Evolutionary conservation across 140 eudicot genomes (phyloP).

Genomic region (Flaveria floridana): DNA sequence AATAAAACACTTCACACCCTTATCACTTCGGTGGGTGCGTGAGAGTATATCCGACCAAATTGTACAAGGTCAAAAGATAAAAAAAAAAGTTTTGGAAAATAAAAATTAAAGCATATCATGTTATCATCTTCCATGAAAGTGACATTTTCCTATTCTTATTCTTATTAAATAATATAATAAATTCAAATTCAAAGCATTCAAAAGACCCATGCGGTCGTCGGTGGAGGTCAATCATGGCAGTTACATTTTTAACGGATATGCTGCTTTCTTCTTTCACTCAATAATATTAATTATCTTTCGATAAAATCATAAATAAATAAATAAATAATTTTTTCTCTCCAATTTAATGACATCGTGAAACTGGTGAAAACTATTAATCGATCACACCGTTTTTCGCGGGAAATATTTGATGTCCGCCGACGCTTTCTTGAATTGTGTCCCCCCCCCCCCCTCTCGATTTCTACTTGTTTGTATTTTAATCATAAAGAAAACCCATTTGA

Average conservation of each 20-base stretch:
- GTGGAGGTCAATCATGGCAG: constrained; percentile 33
- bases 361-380: constrained; percentile 17
- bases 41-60: no score
- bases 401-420: constrained; percentile 47
- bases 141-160: constrained; percentile 14
- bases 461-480: constrained; percentile 18
- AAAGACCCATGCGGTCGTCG: constrained; percentile 3
- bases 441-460: constrained; percentile 13
- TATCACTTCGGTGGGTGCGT: no score
- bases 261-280: not conserved
- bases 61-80: no score
- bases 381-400: constrained; percentile 45
- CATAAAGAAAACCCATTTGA: constrained; percentile 28
- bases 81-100: no score
- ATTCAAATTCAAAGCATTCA: constrained; percentile 6
- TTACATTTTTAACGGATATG: constrained; percentile 18
- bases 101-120: no score
- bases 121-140: constrained; percentile 1
- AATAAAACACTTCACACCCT: no score
- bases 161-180: not conserved
- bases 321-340: constrained; percentile 14
- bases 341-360: constrained; percentile 16
- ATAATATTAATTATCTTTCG: no score
- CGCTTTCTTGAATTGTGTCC: constrained; percentile 38
- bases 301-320: no score